Conservation (phyloP, 2,329 filamentous ascomycete species). For the Hypoxylon sp. region DNA sequence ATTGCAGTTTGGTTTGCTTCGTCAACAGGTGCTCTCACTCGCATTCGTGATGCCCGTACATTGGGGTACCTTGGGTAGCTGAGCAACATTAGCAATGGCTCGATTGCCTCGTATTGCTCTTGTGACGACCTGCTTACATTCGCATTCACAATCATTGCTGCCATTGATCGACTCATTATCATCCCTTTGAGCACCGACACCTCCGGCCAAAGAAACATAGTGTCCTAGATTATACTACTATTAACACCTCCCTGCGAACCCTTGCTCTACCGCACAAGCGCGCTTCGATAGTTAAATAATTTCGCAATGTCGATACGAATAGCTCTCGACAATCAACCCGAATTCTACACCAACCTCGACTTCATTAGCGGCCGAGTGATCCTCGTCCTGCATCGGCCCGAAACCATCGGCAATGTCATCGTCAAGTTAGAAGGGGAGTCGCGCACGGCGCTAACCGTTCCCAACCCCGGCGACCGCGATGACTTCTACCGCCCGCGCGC, state of each 20-base stretch:
- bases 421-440: conserved; percentile 89
- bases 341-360: conserved; percentile 87
- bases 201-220: conserved; percentile 19
- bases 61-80: conserved; percentile 16
- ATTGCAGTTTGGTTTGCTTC: conserved; percentile 8
- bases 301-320: conserved; percentile 76
- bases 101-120: conserved; percentile 28
- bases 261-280: neutral
- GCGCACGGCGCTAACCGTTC: conserved; percentile 73
- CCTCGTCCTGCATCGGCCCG: conserved; percentile 73
- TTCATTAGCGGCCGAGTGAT: conserved; percentile 74
- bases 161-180: conserved; percentile 23
- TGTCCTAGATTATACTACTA: neutral
- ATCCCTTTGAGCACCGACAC: conserved; percentile 23
- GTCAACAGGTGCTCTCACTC: conserved; percentile 6
- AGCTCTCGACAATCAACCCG: conserved; percentile 74
- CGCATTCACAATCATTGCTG: conserved; percentile 11
- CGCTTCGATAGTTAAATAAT: conserved; percentile 2
- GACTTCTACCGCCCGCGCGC: conserved; percentile 47
- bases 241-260: neutral
- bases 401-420: conserved; percentile 79
- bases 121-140: conserved; percentile 27
- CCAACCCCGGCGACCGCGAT: conserved; percentile 61
- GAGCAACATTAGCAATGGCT: conserved; percentile 26
- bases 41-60: conserved; percentile 7